Percentiles rank a stretch among this genome's conserved stretches.
These are phyloP conservation scores for Microsporum canis DNA, from an alignment of 2,329 filamentous ascomycete species.

Conservation along the genomic window DNA sequence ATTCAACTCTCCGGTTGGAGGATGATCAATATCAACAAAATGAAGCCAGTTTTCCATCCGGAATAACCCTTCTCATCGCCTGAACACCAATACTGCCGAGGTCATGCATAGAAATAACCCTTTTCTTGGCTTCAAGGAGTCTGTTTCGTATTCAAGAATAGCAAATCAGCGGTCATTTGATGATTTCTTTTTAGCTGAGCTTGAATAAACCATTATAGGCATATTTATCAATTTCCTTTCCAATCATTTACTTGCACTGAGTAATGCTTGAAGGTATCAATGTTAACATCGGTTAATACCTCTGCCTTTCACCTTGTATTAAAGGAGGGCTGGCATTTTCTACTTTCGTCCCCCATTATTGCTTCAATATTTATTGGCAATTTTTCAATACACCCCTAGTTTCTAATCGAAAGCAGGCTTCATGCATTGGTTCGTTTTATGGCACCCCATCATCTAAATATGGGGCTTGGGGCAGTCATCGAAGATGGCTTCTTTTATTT, in stretches of 20 bases:
- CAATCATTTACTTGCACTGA: not conserved
- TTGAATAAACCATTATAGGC: not conserved
- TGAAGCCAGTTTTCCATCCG: constrained; percentile 7
- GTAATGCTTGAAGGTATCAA: not conserved
- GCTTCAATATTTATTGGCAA: no score
- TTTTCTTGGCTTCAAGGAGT: constrained; percentile 3
- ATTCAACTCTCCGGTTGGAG: constrained; percentile 14
- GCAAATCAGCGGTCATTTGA: constrained; percentile 11
- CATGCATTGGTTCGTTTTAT: no score
- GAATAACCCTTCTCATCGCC: constrained; percentile 9
- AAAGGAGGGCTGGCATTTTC: no score
- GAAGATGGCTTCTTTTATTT: no score
- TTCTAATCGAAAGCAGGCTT: no score
- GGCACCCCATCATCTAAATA: no score
- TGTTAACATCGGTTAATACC: no score
- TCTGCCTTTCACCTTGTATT: no score
- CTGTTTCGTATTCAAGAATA: not conserved
- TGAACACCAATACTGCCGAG: constrained; percentile 10
- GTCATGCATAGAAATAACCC: constrained; percentile 14
- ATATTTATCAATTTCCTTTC: not conserved
- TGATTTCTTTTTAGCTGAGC: constrained; percentile 7
- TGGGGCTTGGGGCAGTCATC: no score
- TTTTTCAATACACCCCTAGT: no score
- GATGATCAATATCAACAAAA: not conserved
- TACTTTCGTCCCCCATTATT: no score